Evolutionary conservation across 2,329 filamentous ascomycete species (phyloP), one percentile per base, ranked within the genome.

Genomic region (Cytospora leucostoma): DNA sequence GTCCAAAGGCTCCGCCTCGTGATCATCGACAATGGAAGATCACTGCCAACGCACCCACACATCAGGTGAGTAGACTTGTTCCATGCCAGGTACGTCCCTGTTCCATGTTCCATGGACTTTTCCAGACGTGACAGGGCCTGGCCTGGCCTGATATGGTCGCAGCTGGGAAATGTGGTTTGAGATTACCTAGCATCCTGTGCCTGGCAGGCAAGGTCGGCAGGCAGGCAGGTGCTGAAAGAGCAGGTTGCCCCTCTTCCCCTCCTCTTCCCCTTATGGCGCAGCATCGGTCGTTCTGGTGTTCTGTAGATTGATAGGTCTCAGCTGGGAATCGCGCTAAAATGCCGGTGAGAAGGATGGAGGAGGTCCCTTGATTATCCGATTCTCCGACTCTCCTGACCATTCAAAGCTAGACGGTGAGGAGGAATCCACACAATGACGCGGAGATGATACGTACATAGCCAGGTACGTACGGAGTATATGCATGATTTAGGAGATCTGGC

Each of bases 241-340:
- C 44, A 27, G 27, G 27, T 27, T 47, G 44, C 44, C 44, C 44
- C 44, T 47, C 44, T 4, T 37, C 7, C n/a, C n/a, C 12, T 38
- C 37, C 4, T 15, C 37, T 12, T 38, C 15, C 37, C 12, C 37
- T 38, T 27, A 27, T 27, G 60, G 55, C 53, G 64, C 49, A 58
- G 40, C 49, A 53, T 65, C 47, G 57, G 62, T 59, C 56, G 58
- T 53, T 58, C 15, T 27, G 40, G 38, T 55, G 61, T 56, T 47
- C 37, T 56, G 61, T 57, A 55, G 63, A 66, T 70, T 70, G 67
- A 69, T 68, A 71, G 67, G 70, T 70, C 69, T 71, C 69, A 69
- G 67, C 69, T 68, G 66, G 68, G 68, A 27, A 27, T 65, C 65
- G 62, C 70, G 69, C 68, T 68, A 71, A 67, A 67, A 47, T 19